Base-by-base conservation (phyloP, 306 rosid species). In the Coriaria nepalensis region DNA sequence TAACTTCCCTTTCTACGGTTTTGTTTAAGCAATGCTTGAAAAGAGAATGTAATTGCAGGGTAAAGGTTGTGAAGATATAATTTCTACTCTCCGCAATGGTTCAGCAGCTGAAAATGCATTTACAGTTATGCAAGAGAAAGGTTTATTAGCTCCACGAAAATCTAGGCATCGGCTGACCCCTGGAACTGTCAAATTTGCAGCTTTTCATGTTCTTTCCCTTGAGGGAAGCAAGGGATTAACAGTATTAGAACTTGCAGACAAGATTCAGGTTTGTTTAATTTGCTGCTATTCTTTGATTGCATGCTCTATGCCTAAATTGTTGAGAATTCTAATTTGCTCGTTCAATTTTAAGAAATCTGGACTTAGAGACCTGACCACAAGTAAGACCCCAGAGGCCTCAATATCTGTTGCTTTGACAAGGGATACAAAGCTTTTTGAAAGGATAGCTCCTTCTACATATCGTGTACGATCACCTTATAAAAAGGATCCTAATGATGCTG, bases 351-450 rank as follows among this genome's bases (percentile, higher is more conserved):
- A 92, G 98, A 92, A 83, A 82, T 92, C 94, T 75, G 98, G 95
- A 63, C 98, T 92, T 51, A 71, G 98, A 72, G 98, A 92, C 82
- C 76, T 92, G 73, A 79, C 96, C 6, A 81, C 96, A 46, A 92
- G 98, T 76, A 92, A 77, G 74, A 92, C 98, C 8, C 98, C 98
- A 8, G 98, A 92, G 76, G 98, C 98, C 56, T 92, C 98, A 6
- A 92, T 92, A 62, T 92, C 98, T 47, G 98, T 92, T 62, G 98
- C 98, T 66, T 73, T 92, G 81, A 85, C 98, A 2, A 85, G 98
- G 81, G 98, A 92, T 68, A 69, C 85, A 51, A 92, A 92, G 73
- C 95, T 92, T 60, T 90, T 92, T 41, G 98, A 92, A 78, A 92
- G 98, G 64, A 85, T 92, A 47, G 98, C 98, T 52, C 98, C 98